A percentile compares a stretch with the other conserved stretches of the same genome.
phyloP scores from a whole-genome alignment of 2,329 filamentous ascomycete genomes.

The Fusarium siculi region DNA sequence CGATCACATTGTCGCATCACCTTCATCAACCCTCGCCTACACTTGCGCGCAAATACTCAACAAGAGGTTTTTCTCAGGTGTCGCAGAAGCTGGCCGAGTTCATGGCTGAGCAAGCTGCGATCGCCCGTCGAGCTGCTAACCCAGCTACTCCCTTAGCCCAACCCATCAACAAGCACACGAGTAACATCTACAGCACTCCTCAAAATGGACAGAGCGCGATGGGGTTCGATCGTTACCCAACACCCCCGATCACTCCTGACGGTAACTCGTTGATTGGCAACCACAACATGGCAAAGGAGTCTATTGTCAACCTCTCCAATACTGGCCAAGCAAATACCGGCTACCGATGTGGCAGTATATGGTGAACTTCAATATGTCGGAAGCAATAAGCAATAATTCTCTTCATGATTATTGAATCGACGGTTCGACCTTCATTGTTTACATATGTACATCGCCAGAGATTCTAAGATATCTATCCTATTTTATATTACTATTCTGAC shows the following conservation, averaged over 20 bases:
- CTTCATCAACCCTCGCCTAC: conserved; percentile 68
- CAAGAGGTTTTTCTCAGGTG: conserved; percentile 62
- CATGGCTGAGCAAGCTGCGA: conserved; percentile 68
- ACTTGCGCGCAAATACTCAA: conserved; percentile 69
- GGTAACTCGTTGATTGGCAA: conserved; percentile 64
- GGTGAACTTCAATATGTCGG: too few relatives aligned
- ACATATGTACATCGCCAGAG: too few relatives aligned
- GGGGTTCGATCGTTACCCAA: conserved; percentile 80
- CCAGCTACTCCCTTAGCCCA: conserved; percentile 72
- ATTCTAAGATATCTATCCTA: too few relatives aligned
- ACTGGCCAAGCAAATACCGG: too few relatives aligned
- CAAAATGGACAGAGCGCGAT: conserved; percentile 77
- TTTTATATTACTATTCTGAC: too few relatives aligned
- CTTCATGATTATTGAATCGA: too few relatives aligned
- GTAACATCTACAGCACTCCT: conserved; percentile 78
- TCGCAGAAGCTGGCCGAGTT: conserved; percentile 68
- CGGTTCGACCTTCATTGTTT: too few relatives aligned
- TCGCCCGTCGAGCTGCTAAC: conserved; percentile 58
- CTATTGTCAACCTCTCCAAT: too few relatives aligned
- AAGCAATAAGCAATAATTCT: too few relatives aligned
- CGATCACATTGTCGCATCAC: conserved; percentile 68
- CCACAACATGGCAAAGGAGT: conserved; percentile 58
- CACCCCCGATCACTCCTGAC: conserved; percentile 87
- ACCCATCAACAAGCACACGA: conserved; percentile 60
- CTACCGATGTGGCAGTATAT: too few relatives aligned